Percentiles rank a stretch among this genome's conserved stretches.
phyloP scores from a whole-genome alignment of 345 rosid species.

The Fremontodendron californicum region DNA sequence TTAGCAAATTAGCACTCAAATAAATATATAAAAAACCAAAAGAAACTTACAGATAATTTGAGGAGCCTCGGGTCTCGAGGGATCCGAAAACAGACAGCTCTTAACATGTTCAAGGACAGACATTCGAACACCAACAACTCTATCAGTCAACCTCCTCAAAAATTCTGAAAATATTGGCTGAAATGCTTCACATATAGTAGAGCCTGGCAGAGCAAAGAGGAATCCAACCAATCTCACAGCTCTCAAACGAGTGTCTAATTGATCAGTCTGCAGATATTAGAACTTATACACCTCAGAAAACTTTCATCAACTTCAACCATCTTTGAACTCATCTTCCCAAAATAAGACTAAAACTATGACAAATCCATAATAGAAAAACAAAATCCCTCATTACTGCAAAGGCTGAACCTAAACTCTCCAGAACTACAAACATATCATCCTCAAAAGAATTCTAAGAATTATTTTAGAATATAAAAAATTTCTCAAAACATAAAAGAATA shows the following conservation, averaged over 20 bases:
- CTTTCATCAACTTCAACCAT: not conserved
- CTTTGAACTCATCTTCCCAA: not conserved
- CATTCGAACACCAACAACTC: slow-evolving; percentile 82
- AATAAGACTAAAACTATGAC: not conserved
- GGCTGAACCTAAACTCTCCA: not conserved
- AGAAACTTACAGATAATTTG: slow-evolving; percentile 66
- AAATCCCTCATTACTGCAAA: not conserved
- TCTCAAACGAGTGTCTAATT: slow-evolving; percentile 78
- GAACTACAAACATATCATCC: not conserved
- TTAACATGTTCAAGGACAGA: slow-evolving; percentile 82
- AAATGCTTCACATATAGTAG: slow-evolving; percentile 57
- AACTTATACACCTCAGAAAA: slow-evolving; percentile 24
- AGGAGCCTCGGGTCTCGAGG: slow-evolving; percentile 70
- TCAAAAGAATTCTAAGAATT: not conserved
- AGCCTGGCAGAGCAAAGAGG: slow-evolving; percentile 75
- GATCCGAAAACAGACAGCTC: slow-evolving; percentile 71
- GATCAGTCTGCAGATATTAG: slow-evolving; percentile 66
- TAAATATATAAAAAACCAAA: slow-evolving; percentile 13
- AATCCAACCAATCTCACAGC: slow-evolving; percentile 88
- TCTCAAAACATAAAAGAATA: not conserved
- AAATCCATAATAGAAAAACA: not conserved
- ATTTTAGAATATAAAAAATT: not conserved
- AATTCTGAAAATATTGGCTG: slow-evolving; percentile 85
- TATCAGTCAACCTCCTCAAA: slow-evolving; percentile 89
- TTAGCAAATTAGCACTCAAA: slow-evolving; percentile 16